Evolutionary conservation across 1,284 basidiomycete species (phyloP), one percentile per base, ranked within the genome.

Genomic region (Irpex sp.): DNA sequence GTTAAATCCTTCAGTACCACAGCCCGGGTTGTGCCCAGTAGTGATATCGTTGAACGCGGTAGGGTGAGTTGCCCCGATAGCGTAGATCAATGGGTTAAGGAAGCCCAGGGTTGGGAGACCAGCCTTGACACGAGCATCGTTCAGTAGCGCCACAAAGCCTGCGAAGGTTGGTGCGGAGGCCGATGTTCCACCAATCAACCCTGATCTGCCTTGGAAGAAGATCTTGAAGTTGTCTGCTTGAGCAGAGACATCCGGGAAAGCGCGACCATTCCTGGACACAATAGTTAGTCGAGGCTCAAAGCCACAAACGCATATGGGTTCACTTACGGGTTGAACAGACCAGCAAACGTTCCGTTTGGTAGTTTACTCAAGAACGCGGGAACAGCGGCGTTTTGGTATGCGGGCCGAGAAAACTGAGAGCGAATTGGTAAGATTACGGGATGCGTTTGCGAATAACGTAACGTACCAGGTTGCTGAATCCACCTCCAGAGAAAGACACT

Each of bases 211-310:
- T 53, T 67, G 58, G 52, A 71, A 68, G 66, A 73, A 76, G 54
- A 83, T 73, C 10, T 71, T 68, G 74, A 78, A 83, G 49, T 71
- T 68, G 36, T 70, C 65, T 3, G 79, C 80, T 67, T 86, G 84
- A 0, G 86, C 86, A 1, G 87, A 74, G 6, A 90, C 82, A 59
- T 90, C 88, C 1, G 87, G 87, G 63, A 78, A 73, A 4, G 68
- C 83, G 3, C 62, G 62, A 9, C 62, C 62, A 18, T 61, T 61
- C 21, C 62, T 63, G 33, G 6, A 33, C 6, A 64, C 72, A 58
- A 48, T 9, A 18, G 23, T n/a, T 3, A 42, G 53, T 39, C 42
- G 42, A 37, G 2, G 8, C 3, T 23, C 12, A 21, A 45, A 45
- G 39, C 39, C 5, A 16, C 39, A 45, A n/a, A 16, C n/a, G 9